Percentiles rank a stretch among this genome's conserved stretches.
phyloP scores from a whole-genome alignment of 75 land plant species.

The Sequoiadendron giganteum region DNA sequence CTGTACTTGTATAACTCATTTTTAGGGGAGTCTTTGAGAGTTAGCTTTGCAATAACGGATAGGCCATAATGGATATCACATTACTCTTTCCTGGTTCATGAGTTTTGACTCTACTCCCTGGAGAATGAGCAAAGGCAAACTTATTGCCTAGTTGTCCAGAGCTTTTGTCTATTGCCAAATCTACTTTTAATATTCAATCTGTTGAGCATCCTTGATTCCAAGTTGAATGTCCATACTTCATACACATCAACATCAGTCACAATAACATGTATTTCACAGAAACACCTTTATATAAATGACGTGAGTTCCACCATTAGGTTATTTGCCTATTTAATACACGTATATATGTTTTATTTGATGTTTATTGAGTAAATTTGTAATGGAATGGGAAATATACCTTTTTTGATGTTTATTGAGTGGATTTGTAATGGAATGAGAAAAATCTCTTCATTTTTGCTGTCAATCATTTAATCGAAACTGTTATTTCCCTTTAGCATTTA shows the following conservation, averaged over 20 bases:
- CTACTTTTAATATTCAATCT: neutral
- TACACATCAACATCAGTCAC: neutral
- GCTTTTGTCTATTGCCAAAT: neutral
- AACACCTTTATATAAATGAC: neutral
- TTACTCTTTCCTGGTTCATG: neutral
- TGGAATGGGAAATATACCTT: neutral
- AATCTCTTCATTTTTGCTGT: too few species aligned
- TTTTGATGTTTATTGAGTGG: neutral
- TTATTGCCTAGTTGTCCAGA: neutral
- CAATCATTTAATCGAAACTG: neutral
- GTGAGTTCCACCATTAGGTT: neutral
- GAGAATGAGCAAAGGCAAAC: neutral
- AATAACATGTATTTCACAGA: neutral
- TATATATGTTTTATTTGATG: neutral
- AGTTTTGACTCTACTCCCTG: neutral
- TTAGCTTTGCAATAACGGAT: neutral
- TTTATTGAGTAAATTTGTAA: neutral
- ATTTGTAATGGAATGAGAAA: neutral
- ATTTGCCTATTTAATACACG: neutral
- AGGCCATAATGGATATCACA: neutral
- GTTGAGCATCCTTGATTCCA: neutral
- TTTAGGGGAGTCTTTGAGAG: neutral
- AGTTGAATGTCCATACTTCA: neutral
- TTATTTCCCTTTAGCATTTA: neutral
- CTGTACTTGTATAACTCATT: neutral